Evolutionary conservation across 257 asterid species (phyloP).

Genomic region (Salvia rosmarinus): DNA sequence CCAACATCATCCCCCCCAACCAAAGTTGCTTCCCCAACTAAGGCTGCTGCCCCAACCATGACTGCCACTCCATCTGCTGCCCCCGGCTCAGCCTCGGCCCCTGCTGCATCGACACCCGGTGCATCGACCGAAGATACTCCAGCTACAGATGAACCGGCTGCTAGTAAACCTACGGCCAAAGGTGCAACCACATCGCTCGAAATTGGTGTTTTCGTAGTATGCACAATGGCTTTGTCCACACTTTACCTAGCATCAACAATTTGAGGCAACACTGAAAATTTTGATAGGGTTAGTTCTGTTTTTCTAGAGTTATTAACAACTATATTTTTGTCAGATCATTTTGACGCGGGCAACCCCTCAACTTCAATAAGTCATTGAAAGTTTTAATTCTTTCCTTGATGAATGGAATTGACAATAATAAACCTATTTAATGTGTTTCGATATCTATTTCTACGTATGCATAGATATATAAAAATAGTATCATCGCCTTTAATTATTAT

Average conservation of each 20-base stretch:
- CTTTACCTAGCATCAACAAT: slow-evolving; percentile 32
- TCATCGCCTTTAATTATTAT: neutral
- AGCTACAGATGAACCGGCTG: neutral
- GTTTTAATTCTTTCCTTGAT: slow-evolving; percentile 24
- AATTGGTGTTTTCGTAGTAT: slow-evolving; percentile 5
- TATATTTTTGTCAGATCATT: slow-evolving; percentile 8
- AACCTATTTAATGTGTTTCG: neutral
- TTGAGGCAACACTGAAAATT: slow-evolving; percentile 1
- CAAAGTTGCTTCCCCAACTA: neutral
- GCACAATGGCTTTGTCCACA: slow-evolving; percentile 29
- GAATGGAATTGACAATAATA: slow-evolving; percentile 17
- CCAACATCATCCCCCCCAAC: slow-evolving; percentile 2
- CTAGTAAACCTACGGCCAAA: neutral
- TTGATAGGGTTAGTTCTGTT: slow-evolving; percentile 4
- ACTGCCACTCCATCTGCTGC: neutral
- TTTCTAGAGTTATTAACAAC: neutral
- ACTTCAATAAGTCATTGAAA: slow-evolving; percentile 24
- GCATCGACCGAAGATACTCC: neutral
- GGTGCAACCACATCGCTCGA: slow-evolving; percentile 28
- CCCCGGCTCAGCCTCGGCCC: neutral
- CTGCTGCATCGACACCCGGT: neutral
- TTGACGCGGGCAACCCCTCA: slow-evolving; percentile 26
- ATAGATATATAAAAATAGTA: too few species aligned
- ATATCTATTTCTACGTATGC: neutral
- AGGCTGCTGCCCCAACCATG: neutral